These are phyloP conservation scores for Lasiosphaeria ovina DNA, from an alignment of 495 filamentous ascomycete species.

Conservation along the genomic window DNA sequence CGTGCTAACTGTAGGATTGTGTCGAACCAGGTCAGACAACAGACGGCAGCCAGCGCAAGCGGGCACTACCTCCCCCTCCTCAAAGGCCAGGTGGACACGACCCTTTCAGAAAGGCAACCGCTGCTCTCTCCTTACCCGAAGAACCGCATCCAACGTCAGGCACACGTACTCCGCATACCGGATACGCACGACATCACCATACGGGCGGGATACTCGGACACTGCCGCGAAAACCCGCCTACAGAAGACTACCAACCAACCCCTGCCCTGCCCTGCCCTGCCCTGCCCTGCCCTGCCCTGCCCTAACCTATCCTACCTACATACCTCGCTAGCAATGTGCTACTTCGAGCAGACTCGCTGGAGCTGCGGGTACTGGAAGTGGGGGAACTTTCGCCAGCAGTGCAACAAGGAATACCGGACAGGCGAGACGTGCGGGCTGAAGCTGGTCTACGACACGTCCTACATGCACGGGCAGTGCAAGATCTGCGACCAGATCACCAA, in stretches of 20 bases:
- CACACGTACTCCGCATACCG: too few species aligned
- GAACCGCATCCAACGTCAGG: too few species aligned
- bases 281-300: not conserved
- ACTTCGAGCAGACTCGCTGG: slow-evolving; percentile 61
- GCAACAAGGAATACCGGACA: slow-evolving; percentile 92
- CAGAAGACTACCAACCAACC: not conserved
- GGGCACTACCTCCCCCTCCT: too few species aligned
- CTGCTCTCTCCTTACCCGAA: too few species aligned
- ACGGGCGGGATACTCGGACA: too few species aligned
- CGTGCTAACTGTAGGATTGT: slow-evolving; percentile 12
- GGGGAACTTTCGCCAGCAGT: slow-evolving; percentile 92
- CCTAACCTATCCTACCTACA: not conserved
- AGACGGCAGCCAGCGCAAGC: not conserved
- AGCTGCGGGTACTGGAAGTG: slow-evolving; percentile 91
- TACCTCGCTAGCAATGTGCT: slow-evolving; percentile 53
- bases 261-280: not conserved
- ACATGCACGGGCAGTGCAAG: slow-evolving; percentile 63
- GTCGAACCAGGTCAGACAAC: slow-evolving; percentile 11
- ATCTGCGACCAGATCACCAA: slow-evolving; percentile 90
- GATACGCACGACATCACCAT: too few species aligned
- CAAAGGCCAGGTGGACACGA: too few species aligned
- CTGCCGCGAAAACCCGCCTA: too few species aligned
- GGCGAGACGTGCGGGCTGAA: slow-evolving; percentile 98
- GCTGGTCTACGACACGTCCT: slow-evolving; percentile 71
- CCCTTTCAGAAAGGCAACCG: too few species aligned